Evolutionary conservation across 495 filamentous ascomycete species (phyloP).

Genomic region (Friedmanniomyces simplex): DNA sequence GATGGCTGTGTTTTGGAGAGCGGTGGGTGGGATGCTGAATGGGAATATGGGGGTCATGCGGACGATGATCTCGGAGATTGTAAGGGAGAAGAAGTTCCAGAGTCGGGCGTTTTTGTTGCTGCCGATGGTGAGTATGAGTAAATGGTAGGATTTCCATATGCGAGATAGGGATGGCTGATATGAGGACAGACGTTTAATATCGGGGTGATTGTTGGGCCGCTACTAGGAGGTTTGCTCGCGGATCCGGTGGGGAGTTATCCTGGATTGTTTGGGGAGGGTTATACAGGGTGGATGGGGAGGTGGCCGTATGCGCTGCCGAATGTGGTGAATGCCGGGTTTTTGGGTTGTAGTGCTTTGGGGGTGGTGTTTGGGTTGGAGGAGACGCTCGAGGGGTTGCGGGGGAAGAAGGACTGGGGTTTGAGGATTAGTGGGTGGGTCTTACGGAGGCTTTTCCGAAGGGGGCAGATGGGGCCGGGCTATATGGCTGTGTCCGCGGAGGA

Average conservation of each 20-base stretch:
- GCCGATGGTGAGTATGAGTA: no score
- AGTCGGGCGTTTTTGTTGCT: slow-evolving; percentile 68
- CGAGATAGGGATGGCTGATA: no score
- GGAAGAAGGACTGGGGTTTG: slow-evolving; percentile 42
- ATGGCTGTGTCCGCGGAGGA: slow-evolving; percentile 7
- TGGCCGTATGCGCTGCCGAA: slow-evolving; percentile 72
- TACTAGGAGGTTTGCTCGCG: slow-evolving; percentile 59
- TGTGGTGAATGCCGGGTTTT: slow-evolving; percentile 57
- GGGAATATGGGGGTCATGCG: slow-evolving; percentile 74
- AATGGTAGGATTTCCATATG: no score
- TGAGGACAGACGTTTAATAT: slow-evolving; percentile 76
- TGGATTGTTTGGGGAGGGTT: slow-evolving; percentile 50
- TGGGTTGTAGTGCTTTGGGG: slow-evolving; percentile 42
- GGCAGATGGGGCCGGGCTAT: slow-evolving; percentile 17
- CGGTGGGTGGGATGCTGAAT: slow-evolving; percentile 60
- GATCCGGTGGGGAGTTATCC: slow-evolving; percentile 60
- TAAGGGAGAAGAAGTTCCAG: slow-evolving; percentile 58
- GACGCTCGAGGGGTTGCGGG: slow-evolving; percentile 42
- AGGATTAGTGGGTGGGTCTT: slow-evolving; percentile 37
- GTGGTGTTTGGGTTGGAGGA: slow-evolving; percentile 62
- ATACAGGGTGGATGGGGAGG: slow-evolving; percentile 53
- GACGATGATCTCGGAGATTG: slow-evolving; percentile 71
- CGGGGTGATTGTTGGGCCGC: slow-evolving; percentile 63
- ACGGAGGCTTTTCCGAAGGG: slow-evolving; percentile 28
- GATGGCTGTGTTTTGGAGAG: slow-evolving; percentile 63